A percentile compares a stretch with the other conserved stretches of the same genome.
Conservation (phyloP, 495 filamentous ascomycete species). For the Neurospora africana region DNA sequence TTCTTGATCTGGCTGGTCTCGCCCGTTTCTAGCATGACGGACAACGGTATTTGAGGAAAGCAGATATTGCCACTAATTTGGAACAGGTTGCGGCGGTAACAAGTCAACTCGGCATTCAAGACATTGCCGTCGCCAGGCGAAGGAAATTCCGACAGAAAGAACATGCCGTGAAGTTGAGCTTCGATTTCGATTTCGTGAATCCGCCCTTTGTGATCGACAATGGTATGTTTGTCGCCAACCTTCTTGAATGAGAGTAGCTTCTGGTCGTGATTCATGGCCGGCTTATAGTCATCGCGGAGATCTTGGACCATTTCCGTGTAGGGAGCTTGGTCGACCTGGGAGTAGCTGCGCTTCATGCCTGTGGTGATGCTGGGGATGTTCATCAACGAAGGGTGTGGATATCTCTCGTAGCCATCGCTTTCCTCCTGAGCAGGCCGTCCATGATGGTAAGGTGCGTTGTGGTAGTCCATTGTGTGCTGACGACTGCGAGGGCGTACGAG, state of each 20-base stretch:
- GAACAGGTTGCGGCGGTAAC: slow-evolving; percentile 88
- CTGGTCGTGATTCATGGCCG: slow-evolving; percentile 45
- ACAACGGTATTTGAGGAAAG: slow-evolving; percentile 62
- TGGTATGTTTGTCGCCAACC: slow-evolving; percentile 44
- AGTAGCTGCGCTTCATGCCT: slow-evolving; percentile 42
- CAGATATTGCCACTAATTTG: slow-evolving; percentile 84
- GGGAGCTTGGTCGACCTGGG: slow-evolving; percentile 32
- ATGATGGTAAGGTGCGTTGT: slow-evolving; percentile 29
- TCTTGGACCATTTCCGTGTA: slow-evolving; percentile 46
- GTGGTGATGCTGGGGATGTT: slow-evolving; percentile 42
- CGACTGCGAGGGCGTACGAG: slow-evolving; percentile 34
- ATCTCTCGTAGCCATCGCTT: slow-evolving; percentile 35
- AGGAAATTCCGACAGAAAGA: slow-evolving; percentile 84
- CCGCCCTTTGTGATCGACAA: slow-evolving; percentile 43
- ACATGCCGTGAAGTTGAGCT: slow-evolving; percentile 90
- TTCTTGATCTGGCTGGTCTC: slow-evolving; percentile 71
- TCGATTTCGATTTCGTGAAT: slow-evolving; percentile 52
- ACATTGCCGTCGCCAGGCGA: slow-evolving; percentile 53
- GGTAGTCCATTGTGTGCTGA: slow-evolving; percentile 24
- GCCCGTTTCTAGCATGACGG: slow-evolving; percentile 65
- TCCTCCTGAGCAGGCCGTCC: slow-evolving; percentile 36
- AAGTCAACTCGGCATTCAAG: slow-evolving; percentile 72
- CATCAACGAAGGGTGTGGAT: slow-evolving; percentile 35
- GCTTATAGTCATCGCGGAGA: slow-evolving; percentile 43
- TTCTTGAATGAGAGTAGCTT: slow-evolving; percentile 45